phyloP scores from a whole-genome alignment of 176 grass and related monocot species.

The Miscanthus lutarioriparius region DNA sequence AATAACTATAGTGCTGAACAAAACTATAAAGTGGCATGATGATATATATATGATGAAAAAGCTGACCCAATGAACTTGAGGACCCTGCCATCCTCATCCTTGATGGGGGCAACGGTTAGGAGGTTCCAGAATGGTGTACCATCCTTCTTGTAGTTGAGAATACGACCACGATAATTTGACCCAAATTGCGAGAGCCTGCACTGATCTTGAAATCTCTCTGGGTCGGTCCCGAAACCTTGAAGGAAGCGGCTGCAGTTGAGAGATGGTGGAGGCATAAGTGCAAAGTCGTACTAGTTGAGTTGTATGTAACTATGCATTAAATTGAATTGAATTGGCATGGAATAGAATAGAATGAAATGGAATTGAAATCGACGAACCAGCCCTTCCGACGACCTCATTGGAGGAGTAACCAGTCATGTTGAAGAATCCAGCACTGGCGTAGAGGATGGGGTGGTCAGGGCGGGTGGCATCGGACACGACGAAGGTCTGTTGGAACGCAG shows the following conservation, averaged over 20 bases:
- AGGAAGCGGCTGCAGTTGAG: constrained; percentile 64
- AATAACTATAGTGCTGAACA: not conserved
- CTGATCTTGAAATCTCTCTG: constrained; percentile 91
- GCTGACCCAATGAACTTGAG: constrained; percentile 95
- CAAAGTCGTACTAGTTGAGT: not conserved
- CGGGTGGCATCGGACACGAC: constrained; percentile 71
- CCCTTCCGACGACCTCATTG: constrained; percentile 65
- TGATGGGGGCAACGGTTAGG: constrained; percentile 87
- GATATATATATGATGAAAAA: not conserved
- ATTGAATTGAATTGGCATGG: not conserved
- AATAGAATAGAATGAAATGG: not conserved
- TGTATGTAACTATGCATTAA: too few species aligned
- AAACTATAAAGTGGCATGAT: not conserved
- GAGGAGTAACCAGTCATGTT: constrained; percentile 74
- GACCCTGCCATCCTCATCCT: constrained; percentile 79
- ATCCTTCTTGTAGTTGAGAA: constrained; percentile 97
- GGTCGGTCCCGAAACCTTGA: constrained; percentile 72
- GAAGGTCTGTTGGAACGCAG: constrained; percentile 78
- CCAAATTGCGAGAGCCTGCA: constrained; percentile 59
- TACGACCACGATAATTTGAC: constrained; percentile 74
- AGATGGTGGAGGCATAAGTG: not conserved
- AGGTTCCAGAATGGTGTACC: constrained; percentile 93
- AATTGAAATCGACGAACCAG: constrained; percentile 30
- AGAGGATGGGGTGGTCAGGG: constrained; percentile 64
- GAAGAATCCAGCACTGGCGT: constrained; percentile 75